These are phyloP conservation scores for Amanita subjunquillea DNA, from an alignment of 768 basidiomycete species.

Conservation along the genomic window DNA sequence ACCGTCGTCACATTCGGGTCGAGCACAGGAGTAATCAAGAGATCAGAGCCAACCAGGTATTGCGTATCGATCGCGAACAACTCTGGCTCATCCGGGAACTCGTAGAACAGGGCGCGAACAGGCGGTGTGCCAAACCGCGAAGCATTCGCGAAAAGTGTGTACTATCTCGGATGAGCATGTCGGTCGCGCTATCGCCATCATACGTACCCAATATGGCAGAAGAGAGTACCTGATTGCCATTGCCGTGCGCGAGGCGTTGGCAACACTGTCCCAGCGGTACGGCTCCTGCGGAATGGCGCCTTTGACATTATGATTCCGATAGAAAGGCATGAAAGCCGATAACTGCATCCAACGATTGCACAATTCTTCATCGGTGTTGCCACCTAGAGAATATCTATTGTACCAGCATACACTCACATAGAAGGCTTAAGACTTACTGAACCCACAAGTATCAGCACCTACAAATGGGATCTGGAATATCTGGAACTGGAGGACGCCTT, in stretches of 20 bases:
- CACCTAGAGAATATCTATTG: conserved; percentile 18
- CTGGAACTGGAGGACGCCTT: conserved; percentile 77
- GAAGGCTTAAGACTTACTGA: conserved; percentile 26
- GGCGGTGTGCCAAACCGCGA: conserved; percentile 59
- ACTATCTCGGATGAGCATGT: conserved; percentile 27
- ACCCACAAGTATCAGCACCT: conserved; percentile 70
- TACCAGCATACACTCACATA: background rate
- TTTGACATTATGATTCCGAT: conserved; percentile 63
- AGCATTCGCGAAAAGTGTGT: conserved; percentile 63
- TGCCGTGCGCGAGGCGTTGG: conserved; percentile 59
- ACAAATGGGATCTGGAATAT: conserved; percentile 79
- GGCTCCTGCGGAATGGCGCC: conserved; percentile 72
- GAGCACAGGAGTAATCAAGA: conserved; percentile 72
- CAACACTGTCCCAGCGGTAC: conserved; percentile 74
- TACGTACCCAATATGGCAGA: conserved; percentile 69
- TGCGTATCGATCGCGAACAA: conserved; percentile 54
- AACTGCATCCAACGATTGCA: conserved; percentile 84
- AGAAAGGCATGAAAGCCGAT: conserved; percentile 77
- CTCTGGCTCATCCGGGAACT: conserved; percentile 65
- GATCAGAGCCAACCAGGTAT: conserved; percentile 59
- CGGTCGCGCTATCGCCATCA: background rate
- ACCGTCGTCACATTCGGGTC: conserved; percentile 59
- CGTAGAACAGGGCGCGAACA: conserved; percentile 66
- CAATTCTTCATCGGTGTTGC: conserved; percentile 71
- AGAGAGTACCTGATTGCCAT: conserved; percentile 63